Conservation (phyloP, 1,284 basidiomycete genomes). For the Pyrrhoderma noxium region DNA sequence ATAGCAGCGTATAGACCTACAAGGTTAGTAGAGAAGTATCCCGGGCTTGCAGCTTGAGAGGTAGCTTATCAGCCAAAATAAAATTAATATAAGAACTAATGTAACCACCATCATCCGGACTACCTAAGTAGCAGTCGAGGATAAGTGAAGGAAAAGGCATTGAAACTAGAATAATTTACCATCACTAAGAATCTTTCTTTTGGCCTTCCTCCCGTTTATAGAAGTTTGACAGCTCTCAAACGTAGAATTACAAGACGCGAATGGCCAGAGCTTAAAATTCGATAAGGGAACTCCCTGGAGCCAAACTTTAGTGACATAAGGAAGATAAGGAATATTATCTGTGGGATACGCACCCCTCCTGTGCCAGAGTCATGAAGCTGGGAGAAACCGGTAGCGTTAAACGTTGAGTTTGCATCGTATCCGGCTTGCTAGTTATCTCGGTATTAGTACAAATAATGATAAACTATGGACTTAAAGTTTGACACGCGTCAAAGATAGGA, state of each 20-base stretch:
- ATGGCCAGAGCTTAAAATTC: conserved; percentile 19
- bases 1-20: conserved; percentile 9
- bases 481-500: too few relatives aligned
- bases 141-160: not conserved
- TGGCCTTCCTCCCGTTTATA: conserved; percentile 12
- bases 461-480: not conserved
- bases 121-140: not conserved
- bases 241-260: conserved; percentile 17
- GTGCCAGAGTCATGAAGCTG: conserved; percentile 23
- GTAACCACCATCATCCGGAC: conserved; percentile 17
- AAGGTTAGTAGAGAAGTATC: conserved; percentile 21
- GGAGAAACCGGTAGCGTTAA: conserved; percentile 22
- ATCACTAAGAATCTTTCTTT: conserved; percentile 12
- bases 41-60: conserved; percentile 12
- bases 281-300: conserved; percentile 17
- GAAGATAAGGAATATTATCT: not conserved
- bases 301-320: not conserved
- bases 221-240: conserved; percentile 18
- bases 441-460: not conserved
- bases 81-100: too few relatives aligned
- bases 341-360: conserved; percentile 18
- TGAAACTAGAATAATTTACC: not conserved
- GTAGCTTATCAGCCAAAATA: too few relatives aligned
- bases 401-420: conserved; percentile 19
- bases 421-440: conserved; percentile 20